Base-by-base conservation (phyloP, 2,329 filamentous ascomycete genomes). In the Colletotrichum somersetense region DNA sequence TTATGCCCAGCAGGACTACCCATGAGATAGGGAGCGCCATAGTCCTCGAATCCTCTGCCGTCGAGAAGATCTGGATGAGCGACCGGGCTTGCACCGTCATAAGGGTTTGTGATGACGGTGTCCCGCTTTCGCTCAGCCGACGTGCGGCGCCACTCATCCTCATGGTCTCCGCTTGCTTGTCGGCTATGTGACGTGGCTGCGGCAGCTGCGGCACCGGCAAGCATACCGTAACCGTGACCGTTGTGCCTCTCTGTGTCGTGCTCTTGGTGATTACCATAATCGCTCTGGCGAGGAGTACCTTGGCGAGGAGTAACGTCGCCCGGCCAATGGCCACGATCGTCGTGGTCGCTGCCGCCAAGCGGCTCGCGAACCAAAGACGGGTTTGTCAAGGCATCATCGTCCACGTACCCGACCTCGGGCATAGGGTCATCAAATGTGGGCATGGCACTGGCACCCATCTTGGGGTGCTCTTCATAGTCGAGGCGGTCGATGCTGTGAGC, bases 331-430 rank as follows among this genome's bases (percentile, higher is more conserved):
- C 75, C 76, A 38, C 72, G 67, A 38, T 77, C 74, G 52, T 75
- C 75, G 20, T 79, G 70, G 11, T 81, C 77, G 2, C 76, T 75
- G 40, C 88, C 89, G 62, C 89, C 91, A 62, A 92, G 88, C 1
- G 91, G 91, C 23, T 93, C 94, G 75, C 95, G 89, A 52, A 97
- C 90, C 62, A 95, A 87, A 0, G 95, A 97, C 3, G 94, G 94
- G 78, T 97, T 97, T 23, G 95, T 97, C 57, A 90, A 91, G 20
- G 94, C 87, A 73, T 97, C 94, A 48, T 89, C 88, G 14, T 88
- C 85, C 1, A 83, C 76, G 75, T 93, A 92, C 5, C 92, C 94
- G 77, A 93, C 91, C 78, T 95, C 94, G 0, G 92, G 93, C 85
- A 95, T 89, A 6, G 92, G 92, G 75, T 95, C 86, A 68, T 91